These are phyloP conservation scores for Silene uniflora DNA, from an alignment of 148 eudicot species.

Conservation along the genomic window DNA sequence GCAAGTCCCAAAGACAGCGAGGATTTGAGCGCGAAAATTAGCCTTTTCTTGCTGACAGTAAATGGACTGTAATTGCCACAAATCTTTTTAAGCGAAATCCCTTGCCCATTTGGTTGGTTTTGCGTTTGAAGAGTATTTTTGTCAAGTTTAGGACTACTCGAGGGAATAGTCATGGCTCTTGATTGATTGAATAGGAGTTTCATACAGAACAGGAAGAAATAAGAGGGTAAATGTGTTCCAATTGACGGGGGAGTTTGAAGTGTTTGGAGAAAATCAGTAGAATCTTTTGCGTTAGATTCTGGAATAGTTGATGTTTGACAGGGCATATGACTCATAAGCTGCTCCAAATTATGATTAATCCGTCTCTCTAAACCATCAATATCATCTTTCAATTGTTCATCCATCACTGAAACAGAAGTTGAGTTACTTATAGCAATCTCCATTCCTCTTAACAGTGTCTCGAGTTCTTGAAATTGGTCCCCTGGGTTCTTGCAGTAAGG, in stretches of 20 bases:
- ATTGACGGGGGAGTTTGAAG: conserved; percentile 39
- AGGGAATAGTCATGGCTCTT: conserved; percentile 17
- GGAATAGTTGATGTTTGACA: conserved; percentile 41
- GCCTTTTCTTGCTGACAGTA: conserved; percentile 28
- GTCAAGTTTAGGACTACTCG: conserved; percentile 14
- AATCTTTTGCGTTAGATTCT: conserved; percentile 37
- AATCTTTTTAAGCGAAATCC: conserved; percentile 18
- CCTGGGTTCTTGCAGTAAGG: conserved; percentile 49
- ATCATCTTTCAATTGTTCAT: conserved; percentile 34
- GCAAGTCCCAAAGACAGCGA: conserved; percentile 67
- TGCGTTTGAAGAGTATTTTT: conserved; percentile 21
- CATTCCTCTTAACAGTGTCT: conserved; percentile 61
- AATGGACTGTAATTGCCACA: conserved; percentile 28
- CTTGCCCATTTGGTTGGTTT: conserved; percentile 16
- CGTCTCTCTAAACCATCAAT: conserved; percentile 28
- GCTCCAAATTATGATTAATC: conserved; percentile 29
- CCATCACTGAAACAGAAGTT: conserved; percentile 24
- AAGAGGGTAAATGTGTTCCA: conserved; percentile 38
- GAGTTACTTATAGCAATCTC: conserved; percentile 47
- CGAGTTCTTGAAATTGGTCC: conserved; percentile 44
- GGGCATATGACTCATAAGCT: conserved; percentile 28
- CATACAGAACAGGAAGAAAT: conserved; percentile 69
- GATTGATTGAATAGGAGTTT: conserved; percentile 49
- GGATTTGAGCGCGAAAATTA: conserved; percentile 48
- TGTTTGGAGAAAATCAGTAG: conserved; percentile 34